Conservation (phyloP, 305 asterid species). For the Solanum chacoense region DNA sequence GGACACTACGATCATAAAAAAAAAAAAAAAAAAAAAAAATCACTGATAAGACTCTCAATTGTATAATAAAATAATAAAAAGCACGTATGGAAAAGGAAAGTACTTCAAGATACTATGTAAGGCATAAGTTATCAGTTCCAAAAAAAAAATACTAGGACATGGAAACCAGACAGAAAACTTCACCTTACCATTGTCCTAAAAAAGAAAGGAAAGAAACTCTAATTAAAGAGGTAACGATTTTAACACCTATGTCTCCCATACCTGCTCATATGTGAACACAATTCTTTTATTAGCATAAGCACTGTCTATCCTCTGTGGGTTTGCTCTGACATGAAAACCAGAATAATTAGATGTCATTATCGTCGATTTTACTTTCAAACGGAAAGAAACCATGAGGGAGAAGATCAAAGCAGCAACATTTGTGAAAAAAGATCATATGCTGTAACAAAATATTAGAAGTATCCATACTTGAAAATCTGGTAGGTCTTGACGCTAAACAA, state of each 20-base stretch:
- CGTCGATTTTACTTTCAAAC: not conserved
- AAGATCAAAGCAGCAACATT: not conserved
- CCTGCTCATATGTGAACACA: slow-evolving; percentile 87
- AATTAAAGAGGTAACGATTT: not conserved
- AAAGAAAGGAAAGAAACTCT: not conserved
- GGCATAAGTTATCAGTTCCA: not conserved
- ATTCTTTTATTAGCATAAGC: slow-evolving; percentile 71
- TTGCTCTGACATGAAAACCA: slow-evolving; percentile 44
- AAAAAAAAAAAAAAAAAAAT: not conserved
- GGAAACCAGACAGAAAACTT: not conserved
- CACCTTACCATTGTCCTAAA: not conserved
- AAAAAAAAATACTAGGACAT: not conserved
- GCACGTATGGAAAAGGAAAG: not conserved
- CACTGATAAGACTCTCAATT: not conserved
- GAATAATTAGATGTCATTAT: slow-evolving; percentile 3
- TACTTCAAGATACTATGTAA: not conserved
- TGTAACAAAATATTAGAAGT: not conserved
- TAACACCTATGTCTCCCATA: slow-evolving; percentile 13
- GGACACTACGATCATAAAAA: not conserved
- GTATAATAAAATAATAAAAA: not conserved
- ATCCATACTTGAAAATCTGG: not conserved
- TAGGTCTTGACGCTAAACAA: not conserved
- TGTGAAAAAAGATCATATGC: not conserved
- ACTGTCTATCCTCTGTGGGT: slow-evolving; percentile 89
- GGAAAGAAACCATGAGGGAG: not conserved